Evolutionary conservation across 176 grass and related monocot genomes (phyloP), one percentile per base, ranked within the genome.

Genomic region (Eleusine coracana): DNA sequence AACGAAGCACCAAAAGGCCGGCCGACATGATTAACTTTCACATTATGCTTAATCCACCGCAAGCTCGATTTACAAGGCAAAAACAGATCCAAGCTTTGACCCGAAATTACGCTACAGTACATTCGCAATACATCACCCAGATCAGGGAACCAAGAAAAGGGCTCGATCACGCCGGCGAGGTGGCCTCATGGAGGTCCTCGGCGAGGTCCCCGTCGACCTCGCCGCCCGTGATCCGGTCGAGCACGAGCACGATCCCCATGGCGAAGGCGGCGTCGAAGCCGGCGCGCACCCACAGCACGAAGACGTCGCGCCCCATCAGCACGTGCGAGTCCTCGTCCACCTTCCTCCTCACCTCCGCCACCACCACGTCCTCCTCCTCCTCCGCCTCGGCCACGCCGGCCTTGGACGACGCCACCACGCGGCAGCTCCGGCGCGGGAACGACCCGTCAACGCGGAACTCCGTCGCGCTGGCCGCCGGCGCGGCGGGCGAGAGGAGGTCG

Each of bases 381-480:
- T 15, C 74, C 1, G 10, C 25, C 17, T 5, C 62, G 2, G 1
- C 62, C 1, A 0, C 18, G 39, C 2, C 51, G 21, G 48, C 85
- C 59, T 87, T 90, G 27, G 71, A 29, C 2, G 66, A 79, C 1
- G 44, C 44, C 9, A 89, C 82, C 39, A 98, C 77, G 65, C 90
- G 89, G 84, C 96, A 99, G 86, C 83, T 90, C 1, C 93, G 84
- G n/a, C 89, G 71, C 8, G 93, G 82, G 84, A 96, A 99, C 2
- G 90, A 96, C 15, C 96, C 96, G 41, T 96, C 91, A 27, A 99
- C 87, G 55, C 89, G 87, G 88, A 96, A 92, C 88, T 93, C 96
- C 0, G 66, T 69, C 0, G 80, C 50, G 13, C 3, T 2, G 50
- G 2, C 49, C 49, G 3, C 66, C 6, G 62, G 13, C 1, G 23